phyloP scores from a whole-genome alignment of 805 yeast genomes.

The Yarrowia phangngaensis region DNA sequence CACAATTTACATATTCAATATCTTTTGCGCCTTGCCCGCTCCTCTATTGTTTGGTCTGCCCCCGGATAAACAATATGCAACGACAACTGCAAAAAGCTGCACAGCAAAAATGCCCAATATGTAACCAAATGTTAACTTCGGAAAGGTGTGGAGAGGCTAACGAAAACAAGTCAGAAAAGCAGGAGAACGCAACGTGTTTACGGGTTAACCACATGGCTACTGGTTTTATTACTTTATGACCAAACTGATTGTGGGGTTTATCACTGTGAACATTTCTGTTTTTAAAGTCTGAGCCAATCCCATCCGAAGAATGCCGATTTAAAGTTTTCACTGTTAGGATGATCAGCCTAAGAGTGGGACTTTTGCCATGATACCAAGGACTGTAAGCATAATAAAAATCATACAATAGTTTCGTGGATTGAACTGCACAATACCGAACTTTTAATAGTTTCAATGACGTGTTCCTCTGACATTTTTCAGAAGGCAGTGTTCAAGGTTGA shows the following conservation, averaged over 20 bases:
- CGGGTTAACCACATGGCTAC: no score
- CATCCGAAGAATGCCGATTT: slow-evolving; percentile 21
- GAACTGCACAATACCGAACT: no score
- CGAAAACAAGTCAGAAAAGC: not conserved
- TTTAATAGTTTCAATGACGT: no score
- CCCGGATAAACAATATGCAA: slow-evolving; percentile 26
- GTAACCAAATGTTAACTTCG: slow-evolving; percentile 15
- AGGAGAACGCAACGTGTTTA: no score
- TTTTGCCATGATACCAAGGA: no score
- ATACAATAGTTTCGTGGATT: no score
- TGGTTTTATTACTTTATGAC: no score
- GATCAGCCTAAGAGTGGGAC: no score
- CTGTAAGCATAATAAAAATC: not conserved
- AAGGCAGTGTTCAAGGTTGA: no score
- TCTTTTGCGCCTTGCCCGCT: not conserved
- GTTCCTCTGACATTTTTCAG: no score
- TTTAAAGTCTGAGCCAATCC: slow-evolving; percentile 25
- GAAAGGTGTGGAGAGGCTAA: not conserved
- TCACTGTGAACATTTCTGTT: not conserved
- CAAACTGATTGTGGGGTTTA: not conserved
- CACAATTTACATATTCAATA: no score
- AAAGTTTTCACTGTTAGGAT: slow-evolving; percentile 6
- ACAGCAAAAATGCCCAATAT: slow-evolving; percentile 5
- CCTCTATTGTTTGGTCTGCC: not conserved
- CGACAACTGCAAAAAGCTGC: slow-evolving; percentile 18